A percentile compares a stretch with the other conserved stretches of the same genome.
Conservation (phyloP, 495 filamentous ascomycete species). For the Lepraria neglecta region DNA sequence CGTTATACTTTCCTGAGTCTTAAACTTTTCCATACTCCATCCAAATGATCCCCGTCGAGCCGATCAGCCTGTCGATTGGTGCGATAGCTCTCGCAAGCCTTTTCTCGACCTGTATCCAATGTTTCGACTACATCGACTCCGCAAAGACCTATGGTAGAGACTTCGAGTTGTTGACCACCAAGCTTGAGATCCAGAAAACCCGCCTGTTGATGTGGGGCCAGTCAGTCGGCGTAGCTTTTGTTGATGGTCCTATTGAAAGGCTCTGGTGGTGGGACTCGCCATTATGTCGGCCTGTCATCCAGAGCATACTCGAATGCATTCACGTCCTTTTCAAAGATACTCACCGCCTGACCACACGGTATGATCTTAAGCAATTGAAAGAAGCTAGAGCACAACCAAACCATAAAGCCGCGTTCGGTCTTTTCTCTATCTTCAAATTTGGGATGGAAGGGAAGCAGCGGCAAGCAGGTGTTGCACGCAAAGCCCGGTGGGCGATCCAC, state of each 20-base stretch:
- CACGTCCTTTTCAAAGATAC: background rate
- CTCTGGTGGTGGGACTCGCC: background rate
- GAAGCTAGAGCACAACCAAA: background rate
- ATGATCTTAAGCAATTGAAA: background rate
- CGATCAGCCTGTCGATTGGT: slow-evolving; percentile 17
- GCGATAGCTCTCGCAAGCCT: slow-evolving; percentile 21
- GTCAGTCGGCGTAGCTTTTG: slow-evolving; percentile 10
- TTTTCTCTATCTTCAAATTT: background rate
- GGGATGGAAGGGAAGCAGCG: background rate
- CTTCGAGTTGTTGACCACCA: slow-evolving; percentile 17
- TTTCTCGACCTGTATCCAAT: slow-evolving; percentile 23
- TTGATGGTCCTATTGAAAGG: background rate
- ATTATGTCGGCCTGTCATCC: slow-evolving; percentile 1
- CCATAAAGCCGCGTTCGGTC: background rate
- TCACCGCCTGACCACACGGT: background rate
- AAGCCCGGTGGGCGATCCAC: slow-evolving; percentile 12
- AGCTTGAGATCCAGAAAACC: slow-evolving; percentile 25
- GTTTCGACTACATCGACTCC: slow-evolving; percentile 22
- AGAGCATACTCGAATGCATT: slow-evolving; percentile 9
- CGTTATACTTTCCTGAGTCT: background rate
- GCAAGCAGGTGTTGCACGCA: background rate
- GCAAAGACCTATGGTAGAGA: slow-evolving; percentile 17
- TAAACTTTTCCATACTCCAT: background rate
- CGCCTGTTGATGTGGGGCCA: slow-evolving; percentile 26
- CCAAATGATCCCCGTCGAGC: slow-evolving; percentile 13